Percentiles rank a stretch among this genome's conserved stretches.
phyloP scores from a whole-genome alignment of 108 stramenopile species.

The Conticribra guillardii region DNA sequence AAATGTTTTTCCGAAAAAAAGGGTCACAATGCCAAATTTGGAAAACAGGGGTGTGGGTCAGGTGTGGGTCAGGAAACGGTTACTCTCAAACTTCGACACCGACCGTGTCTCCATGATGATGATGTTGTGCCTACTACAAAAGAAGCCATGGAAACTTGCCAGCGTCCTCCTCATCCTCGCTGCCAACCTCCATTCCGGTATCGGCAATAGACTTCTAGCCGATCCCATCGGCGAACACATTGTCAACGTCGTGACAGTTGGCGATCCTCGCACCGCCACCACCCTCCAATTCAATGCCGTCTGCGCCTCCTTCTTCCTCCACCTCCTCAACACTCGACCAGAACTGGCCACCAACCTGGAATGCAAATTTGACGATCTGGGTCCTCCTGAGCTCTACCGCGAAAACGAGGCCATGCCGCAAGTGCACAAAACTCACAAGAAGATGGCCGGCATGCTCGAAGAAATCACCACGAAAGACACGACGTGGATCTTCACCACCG shows the following conservation, averaged over 20 bases:
- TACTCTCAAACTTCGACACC: no score
- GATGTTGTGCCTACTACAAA: no score
- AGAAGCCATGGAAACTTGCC: no score
- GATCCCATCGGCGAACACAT: no score
- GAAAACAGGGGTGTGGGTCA: no score
- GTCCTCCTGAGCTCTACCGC: neutral
- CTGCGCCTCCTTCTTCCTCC: conserved; percentile 12
- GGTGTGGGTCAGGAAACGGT: no score
- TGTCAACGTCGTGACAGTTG: neutral
- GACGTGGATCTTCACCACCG: conserved; percentile 9
- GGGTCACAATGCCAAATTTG: no score
- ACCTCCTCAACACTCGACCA: neutral
- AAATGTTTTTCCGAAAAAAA: no score
- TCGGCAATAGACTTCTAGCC: no score
- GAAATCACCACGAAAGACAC: neutral
- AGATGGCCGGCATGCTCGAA: neutral
- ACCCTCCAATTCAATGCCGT: conserved; percentile 14
- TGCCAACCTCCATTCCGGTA: no score
- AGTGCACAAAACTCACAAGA: neutral
- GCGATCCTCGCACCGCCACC: neutral
- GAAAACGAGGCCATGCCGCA: neutral
- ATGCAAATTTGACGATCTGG: neutral
- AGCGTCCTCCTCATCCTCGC: no score
- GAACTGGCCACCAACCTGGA: neutral
- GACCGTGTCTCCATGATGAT: no score